Conservation (phyloP, 192 early-diverging fungal species). For the Entomortierella chlamydospora region DNA sequence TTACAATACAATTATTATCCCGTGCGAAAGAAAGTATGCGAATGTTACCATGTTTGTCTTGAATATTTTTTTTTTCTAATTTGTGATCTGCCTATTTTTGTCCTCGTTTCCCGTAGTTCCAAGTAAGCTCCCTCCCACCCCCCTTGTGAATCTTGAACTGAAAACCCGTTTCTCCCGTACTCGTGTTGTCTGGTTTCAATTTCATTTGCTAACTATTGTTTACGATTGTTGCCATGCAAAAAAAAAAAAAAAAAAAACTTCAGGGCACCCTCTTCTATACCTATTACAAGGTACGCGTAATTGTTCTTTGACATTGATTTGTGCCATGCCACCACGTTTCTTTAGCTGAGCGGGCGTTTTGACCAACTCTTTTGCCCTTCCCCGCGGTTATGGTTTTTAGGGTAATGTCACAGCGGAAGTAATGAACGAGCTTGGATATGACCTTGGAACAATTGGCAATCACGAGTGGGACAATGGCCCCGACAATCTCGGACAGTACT, state of each 20-base stretch:
- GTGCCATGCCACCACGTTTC: no score
- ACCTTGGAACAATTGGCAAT: constrained; percentile 68
- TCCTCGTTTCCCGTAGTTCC: constrained; percentile 9
- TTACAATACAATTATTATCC: background rate
- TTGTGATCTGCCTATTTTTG: background rate
- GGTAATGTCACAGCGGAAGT: constrained; percentile 66
- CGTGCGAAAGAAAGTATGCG: background rate
- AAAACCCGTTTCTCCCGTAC: background rate
- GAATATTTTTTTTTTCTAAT: background rate
- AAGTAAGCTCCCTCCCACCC: constrained; percentile 2
- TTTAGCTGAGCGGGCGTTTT: no score
- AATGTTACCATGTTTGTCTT: background rate
- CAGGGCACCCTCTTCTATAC: constrained; percentile 75
- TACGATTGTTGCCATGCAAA: constrained; percentile 1
- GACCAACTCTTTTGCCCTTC: no score
- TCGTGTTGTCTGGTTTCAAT: constrained; percentile 8
- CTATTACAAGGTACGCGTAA: constrained; percentile 63
- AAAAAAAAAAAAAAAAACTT: background rate
- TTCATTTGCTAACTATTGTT: constrained; percentile 19
- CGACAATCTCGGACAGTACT: constrained; percentile 61
- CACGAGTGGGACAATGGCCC: constrained; percentile 85
- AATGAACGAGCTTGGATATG: constrained; percentile 75
- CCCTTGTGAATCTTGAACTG: no score
- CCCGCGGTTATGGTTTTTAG: background rate
- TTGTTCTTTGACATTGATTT: no score